Conservation (phyloP, 108 stramenopile species). For the Stephanodiscus minutulus region DNA sequence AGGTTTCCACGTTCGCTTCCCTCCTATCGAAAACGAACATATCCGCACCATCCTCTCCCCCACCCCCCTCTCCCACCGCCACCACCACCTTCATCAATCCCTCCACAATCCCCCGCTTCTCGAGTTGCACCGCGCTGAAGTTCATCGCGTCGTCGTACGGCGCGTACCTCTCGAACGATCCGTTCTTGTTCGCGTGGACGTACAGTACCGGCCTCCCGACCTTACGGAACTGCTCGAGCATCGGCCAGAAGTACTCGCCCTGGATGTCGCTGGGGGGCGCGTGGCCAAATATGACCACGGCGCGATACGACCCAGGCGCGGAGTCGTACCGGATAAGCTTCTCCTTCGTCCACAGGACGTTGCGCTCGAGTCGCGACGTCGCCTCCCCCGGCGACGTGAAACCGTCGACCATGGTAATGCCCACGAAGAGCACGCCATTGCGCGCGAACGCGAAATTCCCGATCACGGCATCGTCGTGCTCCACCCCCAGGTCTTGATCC, state of each 20-base stretch:
- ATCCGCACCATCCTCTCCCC: slow-evolving; percentile 4
- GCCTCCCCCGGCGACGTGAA: slow-evolving; percentile 47
- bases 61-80: slow-evolving; percentile 4
- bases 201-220: slow-evolving; percentile 62
- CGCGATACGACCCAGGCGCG: slow-evolving; percentile 39
- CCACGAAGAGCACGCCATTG: slow-evolving; percentile 72
- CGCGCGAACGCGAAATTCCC: slow-evolving; percentile 72
- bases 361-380: slow-evolving; percentile 52
- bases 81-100: slow-evolving; percentile 48
- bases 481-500: slow-evolving; percentile 36
- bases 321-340: slow-evolving; percentile 27
- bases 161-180: slow-evolving; percentile 37
- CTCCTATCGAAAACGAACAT: slow-evolving; percentile 41
- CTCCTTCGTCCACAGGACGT: slow-evolving; percentile 69
- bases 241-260: slow-evolving; percentile 60
- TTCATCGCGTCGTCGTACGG: slow-evolving; percentile 49
- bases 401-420: slow-evolving; percentile 69
- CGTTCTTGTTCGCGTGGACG: slow-evolving; percentile 64
- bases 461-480: slow-evolving; percentile 38
- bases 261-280: slow-evolving; percentile 57
- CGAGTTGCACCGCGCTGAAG: slow-evolving; percentile 50
- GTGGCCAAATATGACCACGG: slow-evolving; percentile 78
- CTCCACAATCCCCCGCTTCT: slow-evolving; percentile 38
- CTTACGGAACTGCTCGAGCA: slow-evolving; percentile 41
- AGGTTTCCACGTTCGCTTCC: slow-evolving; percentile 7